Conservation (phyloP, 768 basidiomycete genomes). For the Termitomyces sp. region DNA sequence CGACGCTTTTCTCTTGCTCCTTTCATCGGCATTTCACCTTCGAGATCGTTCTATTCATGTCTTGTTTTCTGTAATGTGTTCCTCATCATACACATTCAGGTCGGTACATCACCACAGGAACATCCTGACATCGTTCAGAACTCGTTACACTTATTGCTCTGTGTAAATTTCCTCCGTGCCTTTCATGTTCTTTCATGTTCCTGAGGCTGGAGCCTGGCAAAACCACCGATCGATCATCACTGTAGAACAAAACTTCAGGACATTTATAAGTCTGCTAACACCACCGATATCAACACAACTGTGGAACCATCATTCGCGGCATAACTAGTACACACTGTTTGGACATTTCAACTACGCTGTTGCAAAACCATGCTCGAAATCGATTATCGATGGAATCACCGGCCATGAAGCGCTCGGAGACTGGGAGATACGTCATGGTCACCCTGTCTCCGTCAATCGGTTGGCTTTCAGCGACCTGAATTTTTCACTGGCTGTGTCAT, state of each 20-base stretch:
- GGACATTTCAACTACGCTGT: neutral
- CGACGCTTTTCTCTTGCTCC: neutral
- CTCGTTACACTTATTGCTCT: neutral
- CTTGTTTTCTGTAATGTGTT: too few species aligned
- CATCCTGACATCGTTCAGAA: neutral
- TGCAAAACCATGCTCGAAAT: neutral
- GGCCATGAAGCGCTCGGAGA: neutral
- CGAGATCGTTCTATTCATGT: neutral
- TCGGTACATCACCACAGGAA: conserved; percentile 4
- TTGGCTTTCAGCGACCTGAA: neutral
- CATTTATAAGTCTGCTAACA: too few species aligned
- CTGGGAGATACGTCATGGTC: too few species aligned
- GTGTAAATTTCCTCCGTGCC: neutral
- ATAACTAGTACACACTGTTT: neutral
- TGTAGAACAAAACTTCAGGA: neutral
- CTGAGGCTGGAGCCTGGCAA: neutral
- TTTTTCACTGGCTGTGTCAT: neutral
- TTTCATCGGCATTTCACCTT: neutral
- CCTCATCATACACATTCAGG: neutral
- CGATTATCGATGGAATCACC: neutral
- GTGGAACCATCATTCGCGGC: neutral
- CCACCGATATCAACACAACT: too few species aligned
- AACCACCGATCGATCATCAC: neutral
- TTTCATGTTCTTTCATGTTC: conserved; percentile 14
- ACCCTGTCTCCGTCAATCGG: neutral